A percentile compares a stretch with the other conserved stretches of the same genome.
Evolutionary conservation across 345 rosid species (phyloP).

Genomic region (Gossypium arboreum): DNA sequence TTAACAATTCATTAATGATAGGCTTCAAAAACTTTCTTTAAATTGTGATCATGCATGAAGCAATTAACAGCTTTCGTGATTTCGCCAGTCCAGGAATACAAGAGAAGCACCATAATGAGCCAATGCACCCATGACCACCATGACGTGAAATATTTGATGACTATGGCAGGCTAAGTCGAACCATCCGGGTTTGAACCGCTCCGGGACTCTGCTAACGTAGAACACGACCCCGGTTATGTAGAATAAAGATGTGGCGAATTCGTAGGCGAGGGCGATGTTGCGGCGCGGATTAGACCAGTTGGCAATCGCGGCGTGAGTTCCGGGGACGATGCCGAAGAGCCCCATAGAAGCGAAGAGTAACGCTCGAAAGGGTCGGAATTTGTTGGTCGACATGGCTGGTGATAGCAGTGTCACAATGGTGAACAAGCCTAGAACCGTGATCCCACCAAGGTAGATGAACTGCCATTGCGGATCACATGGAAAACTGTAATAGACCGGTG

Average conservation of each 20-base stretch:
- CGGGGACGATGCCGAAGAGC: conserved; percentile 68
- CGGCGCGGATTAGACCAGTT: conserved; percentile 76
- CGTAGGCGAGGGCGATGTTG: conserved; percentile 50
- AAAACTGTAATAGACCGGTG: conserved; percentile 83
- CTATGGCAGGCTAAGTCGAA: conserved; percentile 86
- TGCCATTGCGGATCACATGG: conserved; percentile 78
- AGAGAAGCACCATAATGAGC: conserved; percentile 90
- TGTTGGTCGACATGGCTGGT: conserved; percentile 51
- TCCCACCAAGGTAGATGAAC: conserved; percentile 61
- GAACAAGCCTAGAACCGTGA: conserved; percentile 70
- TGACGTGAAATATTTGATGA: conserved; percentile 81
- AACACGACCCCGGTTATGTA: conserved; percentile 67
- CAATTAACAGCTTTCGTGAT: conserved; percentile 45
- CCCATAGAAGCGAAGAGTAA: conserved; percentile 77
- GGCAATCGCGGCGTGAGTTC: conserved; percentile 48
- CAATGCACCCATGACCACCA: conserved; percentile 80
- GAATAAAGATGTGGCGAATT: conserved; percentile 66
- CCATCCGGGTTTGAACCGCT: conserved; percentile 80
- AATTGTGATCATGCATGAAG: not conserved
- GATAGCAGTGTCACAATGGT: conserved; percentile 64
- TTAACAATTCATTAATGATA: too few relatives aligned
- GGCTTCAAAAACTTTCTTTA: too few relatives aligned
- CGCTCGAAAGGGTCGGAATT: conserved; percentile 63
- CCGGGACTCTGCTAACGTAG: conserved; percentile 70
- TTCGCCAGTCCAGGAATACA: conserved; percentile 71